A percentile compares a stretch with the other conserved stretches of the same genome.
Evolutionary conservation across 148 eudicot genomes (phyloP).

Genomic region (Vaccinium myrtillus): DNA sequence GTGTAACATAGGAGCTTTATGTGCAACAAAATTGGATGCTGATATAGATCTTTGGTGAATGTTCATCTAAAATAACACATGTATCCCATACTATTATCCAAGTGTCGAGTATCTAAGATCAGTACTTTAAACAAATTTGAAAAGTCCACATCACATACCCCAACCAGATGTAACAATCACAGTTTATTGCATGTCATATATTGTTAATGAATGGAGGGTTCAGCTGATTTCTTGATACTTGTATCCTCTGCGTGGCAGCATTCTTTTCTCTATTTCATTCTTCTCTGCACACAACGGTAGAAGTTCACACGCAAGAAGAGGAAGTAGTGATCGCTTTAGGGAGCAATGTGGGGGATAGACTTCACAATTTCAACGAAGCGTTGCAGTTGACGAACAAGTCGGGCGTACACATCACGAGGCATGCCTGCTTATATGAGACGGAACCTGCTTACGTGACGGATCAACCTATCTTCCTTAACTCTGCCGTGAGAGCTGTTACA

Average conservation of each 20-base stretch:
- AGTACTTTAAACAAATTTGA: not conserved
- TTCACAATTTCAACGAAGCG: slow-evolving; percentile 64
- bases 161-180: not conserved
- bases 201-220: not conserved
- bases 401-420: slow-evolving; percentile 64
- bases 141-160: not conserved
- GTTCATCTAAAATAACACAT: not conserved
- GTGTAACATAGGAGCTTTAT: not conserved
- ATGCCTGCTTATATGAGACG: slow-evolving; percentile 86
- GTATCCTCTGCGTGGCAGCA: slow-evolving; percentile 33
- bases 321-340: slow-evolving; percentile 90
- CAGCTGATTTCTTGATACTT: slow-evolving; percentile 5
- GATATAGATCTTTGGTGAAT: not conserved
- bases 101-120: not conserved
- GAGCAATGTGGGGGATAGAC: slow-evolving; percentile 83
- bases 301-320: slow-evolving; percentile 63
- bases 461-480: slow-evolving; percentile 82
- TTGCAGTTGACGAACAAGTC: slow-evolving; percentile 64
- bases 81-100: not conserved
- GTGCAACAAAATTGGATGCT: not conserved
- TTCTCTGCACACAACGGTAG: slow-evolving; percentile 41
- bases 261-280: slow-evolving; percentile 44
- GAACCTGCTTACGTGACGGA: slow-evolving; percentile 84
- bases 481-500: slow-evolving; percentile 85
- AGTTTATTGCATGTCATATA: not conserved